Percentiles rank a stretch among this genome's conserved stretches.
Conservation (phyloP, 1,139 yeast species). For the Torulaspora globosa region DNA sequence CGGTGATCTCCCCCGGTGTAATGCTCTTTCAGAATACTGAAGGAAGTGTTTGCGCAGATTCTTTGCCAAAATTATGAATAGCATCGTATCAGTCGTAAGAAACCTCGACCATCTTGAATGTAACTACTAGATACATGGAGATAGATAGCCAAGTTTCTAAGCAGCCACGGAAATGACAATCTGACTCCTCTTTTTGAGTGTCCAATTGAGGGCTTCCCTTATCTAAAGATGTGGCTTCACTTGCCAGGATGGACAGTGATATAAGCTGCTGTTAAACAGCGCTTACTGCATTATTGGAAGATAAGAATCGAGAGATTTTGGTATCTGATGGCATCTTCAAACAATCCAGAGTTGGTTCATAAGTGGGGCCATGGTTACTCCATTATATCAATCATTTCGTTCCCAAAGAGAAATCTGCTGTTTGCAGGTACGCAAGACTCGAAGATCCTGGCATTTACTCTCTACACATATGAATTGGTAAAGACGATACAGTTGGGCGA, state of each 20-base stretch:
- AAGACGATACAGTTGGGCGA: slow-evolving; percentile 29
- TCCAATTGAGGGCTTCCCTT: background rate
- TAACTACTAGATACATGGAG: background rate
- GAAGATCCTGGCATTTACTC: slow-evolving; percentile 67
- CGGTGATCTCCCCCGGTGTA: too few species aligned
- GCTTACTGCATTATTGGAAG: background rate
- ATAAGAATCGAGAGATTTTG: background rate
- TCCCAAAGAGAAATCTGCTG: slow-evolving; percentile 53
- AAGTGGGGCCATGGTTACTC: slow-evolving; percentile 73
- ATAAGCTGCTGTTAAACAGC: background rate
- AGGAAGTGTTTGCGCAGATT: background rate
- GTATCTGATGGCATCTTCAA: background rate
- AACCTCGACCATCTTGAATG: background rate
- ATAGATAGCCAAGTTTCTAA: background rate
- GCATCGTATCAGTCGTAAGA: background rate
- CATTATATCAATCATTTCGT: slow-evolving; percentile 71
- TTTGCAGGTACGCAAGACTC: slow-evolving; percentile 95
- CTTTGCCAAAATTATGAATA: background rate
- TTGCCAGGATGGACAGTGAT: background rate
- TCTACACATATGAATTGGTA: slow-evolving; percentile 52
- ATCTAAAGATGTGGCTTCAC: background rate
- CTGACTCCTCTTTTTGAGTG: background rate
- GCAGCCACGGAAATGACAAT: background rate
- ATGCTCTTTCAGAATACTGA: too few species aligned
- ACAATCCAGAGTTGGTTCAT: slow-evolving; percentile 46